Evolutionary conservation across 768 basidiomycete species (phyloP), one percentile per base, ranked within the genome.

Genomic region (Termitomyces sp.): DNA sequence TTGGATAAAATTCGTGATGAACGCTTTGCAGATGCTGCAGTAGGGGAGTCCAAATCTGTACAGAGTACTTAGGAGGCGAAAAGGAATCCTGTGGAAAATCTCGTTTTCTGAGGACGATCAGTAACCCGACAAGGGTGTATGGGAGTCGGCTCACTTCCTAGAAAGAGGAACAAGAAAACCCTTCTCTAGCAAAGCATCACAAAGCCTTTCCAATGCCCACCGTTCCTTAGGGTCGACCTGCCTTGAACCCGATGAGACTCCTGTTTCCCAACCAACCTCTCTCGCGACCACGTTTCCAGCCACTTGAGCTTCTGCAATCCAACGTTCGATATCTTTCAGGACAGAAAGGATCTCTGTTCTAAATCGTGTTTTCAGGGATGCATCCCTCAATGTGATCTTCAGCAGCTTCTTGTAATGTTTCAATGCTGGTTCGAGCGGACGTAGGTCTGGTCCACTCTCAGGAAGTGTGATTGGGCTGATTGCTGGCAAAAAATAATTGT

Each of bases 401-500:
- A 83, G 70, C 24, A 89, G 76, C 16, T 66, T 68, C 67, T 94
- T 95, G 76, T 95, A 95, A 49, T 79, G 74, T 60, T 84, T 85
- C 33, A 99, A 72, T 5, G 89, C 69, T 0, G 93, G 91, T 0
- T 76, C 68, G 30, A 95, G 72, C 1, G 87, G 80, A 16, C 87
- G 81, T 39, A 86, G 70, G 36, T 73, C 57, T 31, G 70, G 52
- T 55, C 74, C 69, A 2, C 71, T 60, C 9, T 68, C 67, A 8
- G 69, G 58, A 1, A 74, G 66, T 27, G 76, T 67, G 27, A 78
- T 75, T 0, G 83, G 84, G 66, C 86, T 84, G 54, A 89, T 74
- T 9, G 84, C 89, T 0, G 93, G 92, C 12, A 89, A 76, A 69
- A 92, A 95, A 70, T 94, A 97, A 64, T 93, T 87, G 60, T 85